Evolutionary conservation across 164 flowering plant species (phyloP).

Genomic region (Tetrastigma voinierianum): DNA sequence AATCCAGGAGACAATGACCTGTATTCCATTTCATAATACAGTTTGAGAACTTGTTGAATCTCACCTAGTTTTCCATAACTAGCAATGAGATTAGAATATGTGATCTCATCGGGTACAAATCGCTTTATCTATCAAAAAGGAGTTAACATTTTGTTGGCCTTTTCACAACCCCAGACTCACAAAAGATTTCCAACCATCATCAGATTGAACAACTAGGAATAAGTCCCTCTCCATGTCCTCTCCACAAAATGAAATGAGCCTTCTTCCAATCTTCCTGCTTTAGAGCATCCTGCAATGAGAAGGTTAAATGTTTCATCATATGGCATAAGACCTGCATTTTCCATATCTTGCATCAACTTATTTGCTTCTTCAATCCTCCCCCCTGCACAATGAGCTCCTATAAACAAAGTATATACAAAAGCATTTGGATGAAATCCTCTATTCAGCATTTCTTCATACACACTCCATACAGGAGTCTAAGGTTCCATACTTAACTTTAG

Average conservation of each 20-base stretch:
- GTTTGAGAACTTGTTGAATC: slow-evolving; percentile 50
- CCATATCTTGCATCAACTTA: slow-evolving; percentile 63
- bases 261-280: slow-evolving; percentile 36
- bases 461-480: slow-evolving; percentile 40
- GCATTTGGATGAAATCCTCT: slow-evolving; percentile 70
- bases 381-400: slow-evolving; percentile 41
- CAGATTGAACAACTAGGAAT: slow-evolving; percentile 61
- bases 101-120: slow-evolving; percentile 55
- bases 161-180: slow-evolving; percentile 35
- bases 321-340: slow-evolving; percentile 47
- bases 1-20: slow-evolving; percentile 43
- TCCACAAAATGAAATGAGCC: slow-evolving; percentile 48
- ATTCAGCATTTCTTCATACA: slow-evolving; percentile 66
- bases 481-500: slow-evolving; percentile 39
- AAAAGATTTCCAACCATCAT: slow-evolving; percentile 47
- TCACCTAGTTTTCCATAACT: slow-evolving; percentile 55
- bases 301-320: slow-evolving; percentile 70
- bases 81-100: slow-evolving; percentile 60
- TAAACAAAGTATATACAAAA: slow-evolving; percentile 61
- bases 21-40: slow-evolving; percentile 75
- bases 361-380: slow-evolving; percentile 54
- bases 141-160: slow-evolving; percentile 62
- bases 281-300: slow-evolving; percentile 55
- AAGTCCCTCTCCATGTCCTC: slow-evolving; percentile 44
- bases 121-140: slow-evolving; percentile 63